Evolutionary conservation across 1,139 yeast genomes (phyloP), one percentile per base, ranked within the genome.

Genomic region (Entelexis sorbosivorans): DNA sequence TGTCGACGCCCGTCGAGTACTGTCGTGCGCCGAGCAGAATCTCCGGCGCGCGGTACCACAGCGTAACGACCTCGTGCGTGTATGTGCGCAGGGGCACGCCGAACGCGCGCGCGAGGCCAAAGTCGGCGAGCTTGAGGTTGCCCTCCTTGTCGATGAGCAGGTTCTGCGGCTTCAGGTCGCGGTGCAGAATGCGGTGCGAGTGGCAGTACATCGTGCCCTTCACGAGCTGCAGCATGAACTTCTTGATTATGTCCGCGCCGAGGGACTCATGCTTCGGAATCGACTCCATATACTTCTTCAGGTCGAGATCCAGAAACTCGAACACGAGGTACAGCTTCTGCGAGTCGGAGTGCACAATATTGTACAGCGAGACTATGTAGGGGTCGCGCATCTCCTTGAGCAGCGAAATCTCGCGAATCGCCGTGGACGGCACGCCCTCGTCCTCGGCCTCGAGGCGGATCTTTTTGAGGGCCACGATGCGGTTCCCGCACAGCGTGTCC

Each of bases 21-120:
- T 91, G 97, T 60, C 94, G 87, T 24, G 97, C 96, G 32, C 99
- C 99, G 38, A 91, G 74, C 58, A 91, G 73, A 55, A 91, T 87
- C 66, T 91, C 99, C 1, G 99, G 99, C 0, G 99, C 97, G 57
- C 99, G 77, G 69, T 91, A 91, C 99, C 99, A 91, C 58, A 91
- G 72, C 0, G 99, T 91, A 38, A 91, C 99, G 38, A 91, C 99
- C 66, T 91, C 98, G 66, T 91, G 88, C 29, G 96, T 86, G 64
- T 89, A 91, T 0, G 98, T 91, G 67, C 91, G 89, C 57, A 91
- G 96, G 0, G 99, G 98, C 52, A 91, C 89, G 16, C 99, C 99
- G 69, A 87, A 91, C 1, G 99, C 98, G 59, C 98, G 75, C 0
- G 98, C 98, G 50, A 91, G 75, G 36, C 98, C 98, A 67, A 91